Conservation (phyloP, 345 rosid genomes). For the Anacardium occidentale region DNA sequence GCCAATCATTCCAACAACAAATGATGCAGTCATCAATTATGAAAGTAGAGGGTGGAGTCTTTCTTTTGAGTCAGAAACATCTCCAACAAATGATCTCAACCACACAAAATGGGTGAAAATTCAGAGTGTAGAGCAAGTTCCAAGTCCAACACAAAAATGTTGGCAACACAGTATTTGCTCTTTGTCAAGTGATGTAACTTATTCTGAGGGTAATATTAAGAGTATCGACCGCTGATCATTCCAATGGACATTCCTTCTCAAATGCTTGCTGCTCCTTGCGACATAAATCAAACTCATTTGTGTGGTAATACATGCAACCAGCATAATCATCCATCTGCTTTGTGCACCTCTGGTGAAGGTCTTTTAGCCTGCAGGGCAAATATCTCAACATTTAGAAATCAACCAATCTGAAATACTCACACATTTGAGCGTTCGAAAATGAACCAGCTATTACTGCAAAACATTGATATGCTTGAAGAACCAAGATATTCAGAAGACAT, state of each 20-base stretch:
- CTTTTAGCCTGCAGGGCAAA: conserved; percentile 64
- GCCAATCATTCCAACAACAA: neutral
- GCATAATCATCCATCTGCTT: conserved; percentile 89
- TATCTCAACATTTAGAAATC: conserved; percentile 15
- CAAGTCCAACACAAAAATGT: conserved; percentile 13
- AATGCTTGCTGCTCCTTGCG: conserved; percentile 96
- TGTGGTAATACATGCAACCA: conserved; percentile 93
- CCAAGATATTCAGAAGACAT: no score
- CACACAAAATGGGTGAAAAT: conserved; percentile 8
- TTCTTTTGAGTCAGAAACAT: conserved; percentile 8
- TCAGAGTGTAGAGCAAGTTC: neutral
- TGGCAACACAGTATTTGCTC: conserved; percentile 32
- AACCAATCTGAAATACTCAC: neutral
- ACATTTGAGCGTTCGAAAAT: neutral
- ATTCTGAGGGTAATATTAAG: conserved; percentile 31
- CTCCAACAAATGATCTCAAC: conserved; percentile 3
- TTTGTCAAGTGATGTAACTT: conserved; percentile 35
- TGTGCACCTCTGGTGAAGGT: conserved; percentile 87
- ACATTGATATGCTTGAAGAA: neutral
- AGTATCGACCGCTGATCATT: conserved; percentile 38
- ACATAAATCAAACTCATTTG: conserved; percentile 93
- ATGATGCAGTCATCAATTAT: neutral
- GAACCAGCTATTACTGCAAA: neutral
- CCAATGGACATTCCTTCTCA: conserved; percentile 88
- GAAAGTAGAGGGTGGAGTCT: neutral